Evolutionary conservation across 2,329 filamentous ascomycete genomes (phyloP), one percentile per base, ranked within the genome.

Genomic region (Alternaria burnsii): DNA sequence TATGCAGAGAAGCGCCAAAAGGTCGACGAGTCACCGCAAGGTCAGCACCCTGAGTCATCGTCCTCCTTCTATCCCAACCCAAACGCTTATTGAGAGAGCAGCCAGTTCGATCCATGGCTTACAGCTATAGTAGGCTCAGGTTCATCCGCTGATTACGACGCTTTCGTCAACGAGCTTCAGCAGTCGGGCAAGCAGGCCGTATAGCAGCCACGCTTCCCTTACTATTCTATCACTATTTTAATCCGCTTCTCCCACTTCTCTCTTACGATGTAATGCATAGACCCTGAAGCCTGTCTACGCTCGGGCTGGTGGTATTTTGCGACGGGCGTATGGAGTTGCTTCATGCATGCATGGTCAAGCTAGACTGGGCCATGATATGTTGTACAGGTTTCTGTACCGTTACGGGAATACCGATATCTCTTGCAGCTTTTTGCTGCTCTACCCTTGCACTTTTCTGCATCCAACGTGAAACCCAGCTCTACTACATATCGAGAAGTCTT

Each of bases 1-100:
- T 77, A 77, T 58, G 66, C 71, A 11, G 73, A 77, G 63, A 77
- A 78, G 70, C 74, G 74, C 51, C 71, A 73, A 52, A 78, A 76
- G 65, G 62, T 69, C 18, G 75, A 76, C 28, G 74, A 65, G 43
- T 70, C 73, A 46, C 66, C 71, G 53, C 70, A 73, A 78, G 75
- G 75, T 78, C 72, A 76, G 74, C 67, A 66, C 52, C 58, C 59
- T 52, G 69, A 64, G 63, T 61, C 65, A 50, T 52, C 64, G 51
- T 52, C 59, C 56, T 63, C 65, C 32, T 52, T 44, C 48, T 71
- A 71, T 59, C 65, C 70, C 52, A 58, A 68, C 55, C 58, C 70
- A 65, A 67, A 73, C 66, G 71, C 75, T 77, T 72, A 78, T 71
- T 69, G 59, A 59, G 63, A 52, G 53, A 65, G 66, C 70, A 77